Base-by-base conservation (phyloP, 2,329 filamentous ascomycete genomes). In the Neofusicoccum laricinum region DNA sequence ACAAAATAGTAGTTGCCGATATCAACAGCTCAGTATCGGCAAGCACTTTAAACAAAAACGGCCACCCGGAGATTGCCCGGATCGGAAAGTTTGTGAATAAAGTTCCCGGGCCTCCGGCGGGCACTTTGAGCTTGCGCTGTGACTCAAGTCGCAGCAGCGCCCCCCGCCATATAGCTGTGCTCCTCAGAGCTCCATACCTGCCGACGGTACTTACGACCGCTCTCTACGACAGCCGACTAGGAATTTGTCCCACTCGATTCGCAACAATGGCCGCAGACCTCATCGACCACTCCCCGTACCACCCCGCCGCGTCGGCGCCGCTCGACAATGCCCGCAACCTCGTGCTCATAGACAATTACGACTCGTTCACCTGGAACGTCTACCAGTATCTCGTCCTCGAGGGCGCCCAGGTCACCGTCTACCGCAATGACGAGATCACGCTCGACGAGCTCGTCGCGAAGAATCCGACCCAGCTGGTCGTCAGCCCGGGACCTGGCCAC, bases 351-450 rank as follows among this genome's bases (percentile, higher is more conserved):
- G 95, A 99, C 83, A 99, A 99, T 80, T 99, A 98, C 79, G 95
- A 99, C 79, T 98, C 95, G 3, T 99, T 99, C 78, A 97, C 94
- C 65, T 99, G 93, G 92, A 99, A 99, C 75, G 92, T 99, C 65
- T 99, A 98, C 78, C 96, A 99, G 78, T 99, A 99, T 73, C 87
- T 99, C 1, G 90, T 94, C 6, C 88, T 99, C n/a, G 95, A 98
- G 77, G 95, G 95, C 36, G 95, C 96, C 32, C 90, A 83, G 0
- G 95, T 97, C 58, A 91, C 89, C 3, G 95, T 99, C 19, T 91
- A 88, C 79, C 88, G 95, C 71, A 99, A 99, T 75, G 94, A 99
- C 78, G 88, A 97, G 77, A 88, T 98, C 70, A 89, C 90, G 0
- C 78, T 99, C 4, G 88, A 96, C 11, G 90, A 97, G 70, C 82